Percentiles rank a stretch among this genome's conserved stretches.
Conservation (phyloP, 371 early-diverging fungal species). For the Apophysomyces elegans region DNA sequence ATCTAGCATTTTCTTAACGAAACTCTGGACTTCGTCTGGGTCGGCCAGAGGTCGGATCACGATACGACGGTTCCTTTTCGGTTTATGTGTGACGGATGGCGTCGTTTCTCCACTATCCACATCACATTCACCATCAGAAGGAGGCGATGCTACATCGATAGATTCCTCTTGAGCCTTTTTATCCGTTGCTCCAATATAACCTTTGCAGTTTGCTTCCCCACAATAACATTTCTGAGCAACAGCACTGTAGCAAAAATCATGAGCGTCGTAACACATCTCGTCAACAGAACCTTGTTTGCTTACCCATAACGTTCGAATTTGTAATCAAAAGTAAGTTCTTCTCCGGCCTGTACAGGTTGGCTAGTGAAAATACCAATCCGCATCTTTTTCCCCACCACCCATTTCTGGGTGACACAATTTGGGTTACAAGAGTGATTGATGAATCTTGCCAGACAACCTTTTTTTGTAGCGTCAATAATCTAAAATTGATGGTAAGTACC, state of each 20-base stretch:
- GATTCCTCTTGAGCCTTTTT: conserved; percentile 47
- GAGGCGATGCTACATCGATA: conserved; percentile 29
- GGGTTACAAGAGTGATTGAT: conserved; percentile 95
- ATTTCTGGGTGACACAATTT: conserved; percentile 87
- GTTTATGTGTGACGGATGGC: conserved; percentile 31
- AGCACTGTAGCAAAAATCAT: conserved; percentile 49
- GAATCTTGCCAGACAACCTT: conserved; percentile 90
- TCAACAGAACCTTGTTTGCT: neutral
- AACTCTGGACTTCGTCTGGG: conserved; percentile 64
- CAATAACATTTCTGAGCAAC: conserved; percentile 94
- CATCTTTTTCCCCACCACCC: conserved; percentile 81
- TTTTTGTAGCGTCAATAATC: conserved; percentile 93
- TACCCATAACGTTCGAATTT: conserved; percentile 84
- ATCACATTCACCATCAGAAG: conserved; percentile 40
- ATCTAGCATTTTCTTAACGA: conserved; percentile 70
- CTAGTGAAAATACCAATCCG: conserved; percentile 86
- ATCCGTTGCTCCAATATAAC: conserved; percentile 83
- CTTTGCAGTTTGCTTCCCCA: conserved; percentile 87
- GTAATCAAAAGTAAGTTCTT: conserved; percentile 95
- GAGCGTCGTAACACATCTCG: neutral
- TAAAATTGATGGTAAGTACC: conserved; percentile 22
- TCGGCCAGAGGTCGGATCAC: conserved; percentile 45
- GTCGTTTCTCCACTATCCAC: conserved; percentile 27
- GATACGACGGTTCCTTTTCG: conserved; percentile 27
- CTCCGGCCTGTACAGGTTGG: conserved; percentile 68